Conservation (phyloP, 1,139 yeast species). For the Geotrichum fermentans region DNA sequence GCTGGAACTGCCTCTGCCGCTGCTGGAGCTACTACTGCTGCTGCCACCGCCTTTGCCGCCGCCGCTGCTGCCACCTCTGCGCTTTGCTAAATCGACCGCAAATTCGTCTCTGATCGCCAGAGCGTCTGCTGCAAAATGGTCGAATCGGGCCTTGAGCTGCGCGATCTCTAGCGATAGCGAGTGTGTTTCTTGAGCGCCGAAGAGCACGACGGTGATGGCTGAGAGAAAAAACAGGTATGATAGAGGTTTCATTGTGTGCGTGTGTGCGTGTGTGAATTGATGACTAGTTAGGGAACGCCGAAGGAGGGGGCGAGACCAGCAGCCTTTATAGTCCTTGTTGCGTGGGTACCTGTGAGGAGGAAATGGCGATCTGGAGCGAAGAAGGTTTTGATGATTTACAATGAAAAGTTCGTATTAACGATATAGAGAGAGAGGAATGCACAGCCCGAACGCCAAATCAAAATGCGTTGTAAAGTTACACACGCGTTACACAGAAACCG, state of each 20-base stretch:
- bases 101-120: not conserved
- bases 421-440: too few species aligned
- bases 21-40: not conserved
- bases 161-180: slow-evolving; percentile 10
- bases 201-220: not conserved
- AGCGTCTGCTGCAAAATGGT: not conserved
- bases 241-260: not conserved
- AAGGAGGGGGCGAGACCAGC: too few species aligned
- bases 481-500: too few species aligned
- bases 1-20: slow-evolving; percentile 8
- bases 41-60: not conserved
- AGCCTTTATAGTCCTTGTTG: too few species aligned
- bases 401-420: too few species aligned
- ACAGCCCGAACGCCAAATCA: too few species aligned
- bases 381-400: too few species aligned
- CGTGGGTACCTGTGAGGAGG: too few species aligned
- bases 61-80: slow-evolving; percentile 16
- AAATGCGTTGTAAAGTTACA: too few species aligned
- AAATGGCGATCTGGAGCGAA: too few species aligned
- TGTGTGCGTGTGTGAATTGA: too few species aligned
- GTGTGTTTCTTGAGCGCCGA: not conserved
- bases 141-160: slow-evolving; percentile 1
- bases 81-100: slow-evolving; percentile 10
- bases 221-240: not conserved
- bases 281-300: not conserved